Conservation (phyloP, 2,329 filamentous ascomycete species). For the Alternaria incomplexa region DNA sequence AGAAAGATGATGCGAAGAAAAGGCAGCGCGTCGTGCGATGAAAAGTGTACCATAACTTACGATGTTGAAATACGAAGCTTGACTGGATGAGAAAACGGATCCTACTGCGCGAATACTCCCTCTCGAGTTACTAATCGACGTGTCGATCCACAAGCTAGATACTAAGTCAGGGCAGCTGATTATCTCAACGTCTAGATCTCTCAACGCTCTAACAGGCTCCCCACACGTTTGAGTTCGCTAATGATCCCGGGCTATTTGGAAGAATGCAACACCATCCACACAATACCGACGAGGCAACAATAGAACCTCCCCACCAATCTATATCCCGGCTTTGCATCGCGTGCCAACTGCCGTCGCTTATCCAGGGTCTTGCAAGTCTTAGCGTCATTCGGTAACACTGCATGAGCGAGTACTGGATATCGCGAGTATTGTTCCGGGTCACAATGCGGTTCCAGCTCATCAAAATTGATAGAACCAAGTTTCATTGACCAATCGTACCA, state of each 20-base stretch:
- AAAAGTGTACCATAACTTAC: background rate
- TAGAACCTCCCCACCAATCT: slow-evolving; percentile 10
- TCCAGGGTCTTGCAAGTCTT: background rate
- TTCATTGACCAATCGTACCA: slow-evolving; percentile 19
- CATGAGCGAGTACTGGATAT: slow-evolving; percentile 15
- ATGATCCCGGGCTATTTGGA: slow-evolving; percentile 11
- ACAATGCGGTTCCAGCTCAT: slow-evolving; percentile 20
- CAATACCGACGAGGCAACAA: slow-evolving; percentile 8
- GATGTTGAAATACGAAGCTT: background rate
- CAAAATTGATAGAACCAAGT: slow-evolving; percentile 31
- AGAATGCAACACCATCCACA: slow-evolving; percentile 17
- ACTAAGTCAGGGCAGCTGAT: background rate
- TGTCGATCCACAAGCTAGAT: background rate
- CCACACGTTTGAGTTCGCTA: slow-evolving; percentile 13
- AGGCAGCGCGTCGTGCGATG: background rate
- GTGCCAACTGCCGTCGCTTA: slow-evolving; percentile 22
- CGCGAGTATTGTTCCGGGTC: slow-evolving; percentile 25
- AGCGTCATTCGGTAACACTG: slow-evolving; percentile 13
- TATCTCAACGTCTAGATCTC: background rate
- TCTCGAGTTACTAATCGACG: background rate
- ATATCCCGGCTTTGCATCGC: slow-evolving; percentile 7
- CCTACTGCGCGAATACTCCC: background rate
- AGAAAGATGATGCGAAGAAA: background rate
- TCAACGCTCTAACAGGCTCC: slow-evolving; percentile 2
- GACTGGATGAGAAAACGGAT: background rate